Evolutionary conservation across 495 filamentous ascomycete species (phyloP).

Genomic region (Lophiotrema nucula): DNA sequence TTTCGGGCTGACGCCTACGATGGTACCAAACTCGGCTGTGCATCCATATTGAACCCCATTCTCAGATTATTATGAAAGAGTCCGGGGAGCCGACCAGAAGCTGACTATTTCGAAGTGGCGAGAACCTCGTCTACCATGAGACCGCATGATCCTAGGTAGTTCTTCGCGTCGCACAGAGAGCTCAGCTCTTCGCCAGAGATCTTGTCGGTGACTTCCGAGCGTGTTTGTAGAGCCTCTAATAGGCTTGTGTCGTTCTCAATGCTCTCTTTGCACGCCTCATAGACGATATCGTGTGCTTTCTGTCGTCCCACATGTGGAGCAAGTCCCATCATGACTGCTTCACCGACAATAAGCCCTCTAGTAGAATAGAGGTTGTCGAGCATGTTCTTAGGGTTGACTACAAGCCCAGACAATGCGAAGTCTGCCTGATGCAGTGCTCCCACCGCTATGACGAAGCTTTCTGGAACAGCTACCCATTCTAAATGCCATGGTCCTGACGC

Average conservation of each 20-base stretch:
- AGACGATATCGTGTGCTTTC: constrained; percentile 54
- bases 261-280: constrained; percentile 52
- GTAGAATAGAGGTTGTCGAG: constrained; percentile 50
- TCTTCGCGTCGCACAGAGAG: constrained; percentile 50
- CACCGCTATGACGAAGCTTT: constrained; percentile 52
- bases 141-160: constrained; percentile 50
- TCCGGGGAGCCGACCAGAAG: too few species aligned
- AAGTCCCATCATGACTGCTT: constrained; percentile 59
- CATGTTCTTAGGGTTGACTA: constrained; percentile 50
- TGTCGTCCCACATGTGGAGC: constrained; percentile 50
- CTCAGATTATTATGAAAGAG: too few species aligned
- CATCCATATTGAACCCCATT: too few species aligned
- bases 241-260: constrained; percentile 48
- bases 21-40: too few species aligned
- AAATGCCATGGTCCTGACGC: constrained; percentile 55
- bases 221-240: constrained; percentile 44
- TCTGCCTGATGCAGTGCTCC: constrained; percentile 51
- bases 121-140: constrained; percentile 55
- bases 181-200: constrained; percentile 44
- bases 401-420: constrained; percentile 49
- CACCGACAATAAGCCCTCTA: constrained; percentile 52
- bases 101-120: constrained; percentile 34
- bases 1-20: constrained; percentile 18
- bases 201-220: constrained; percentile 44
- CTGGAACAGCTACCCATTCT: constrained; percentile 55